Evolutionary conservation across 805 yeast species (phyloP), one percentile per base, ranked within the genome.

Genomic region (Kodamaea laetipori): DNA sequence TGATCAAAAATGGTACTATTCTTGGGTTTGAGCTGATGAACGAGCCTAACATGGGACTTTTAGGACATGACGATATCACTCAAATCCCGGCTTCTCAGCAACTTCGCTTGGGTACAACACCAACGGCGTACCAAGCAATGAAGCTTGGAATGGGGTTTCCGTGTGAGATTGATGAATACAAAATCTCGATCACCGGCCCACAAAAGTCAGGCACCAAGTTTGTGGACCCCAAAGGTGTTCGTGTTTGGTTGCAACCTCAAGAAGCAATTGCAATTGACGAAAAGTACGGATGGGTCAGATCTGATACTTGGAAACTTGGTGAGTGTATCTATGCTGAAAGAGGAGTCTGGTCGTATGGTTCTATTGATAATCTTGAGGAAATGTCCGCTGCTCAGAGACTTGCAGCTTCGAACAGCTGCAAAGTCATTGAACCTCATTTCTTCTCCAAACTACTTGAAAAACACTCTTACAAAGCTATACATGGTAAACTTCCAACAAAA

Each of bases 11-110:
- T 38, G 81, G 76, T 24, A 73, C 76, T n/a, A 62, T 87, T 2
- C 49, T 86, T n/a, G 97, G 96, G 2, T 71, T 87, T 44, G 97
- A 90, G 64, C 75, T 86, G 39, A 61, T 90, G 67, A 90, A 90
- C 60, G 97, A 90, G 60, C 97, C 97, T 5, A 84, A 80, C 53
- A 59, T 71, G 40, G 97, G 97, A 0, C 74, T 82, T 41, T 73
- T 84, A 32, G 95, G 94, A 0, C 73, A 74, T 38, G 64, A 66
- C 3, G 74, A 86, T 56, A 62, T 90, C 23, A 69, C 69, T 7
- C 53, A 52, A 1, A 58, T 82, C 15, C 90, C 94, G 0, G 67
- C 73, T 4, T 67, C 66, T 4, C 87, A 86, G 55, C 82, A 82
- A 44, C 73, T 92, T 38, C 76, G 84, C 45, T 72, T 89, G 2